A percentile compares a stretch with the other conserved stretches of the same genome.
These are phyloP conservation scores for Ganoderma lingzhi DNA, from an alignment of 1,284 basidiomycete species.

Conservation along the genomic window DNA sequence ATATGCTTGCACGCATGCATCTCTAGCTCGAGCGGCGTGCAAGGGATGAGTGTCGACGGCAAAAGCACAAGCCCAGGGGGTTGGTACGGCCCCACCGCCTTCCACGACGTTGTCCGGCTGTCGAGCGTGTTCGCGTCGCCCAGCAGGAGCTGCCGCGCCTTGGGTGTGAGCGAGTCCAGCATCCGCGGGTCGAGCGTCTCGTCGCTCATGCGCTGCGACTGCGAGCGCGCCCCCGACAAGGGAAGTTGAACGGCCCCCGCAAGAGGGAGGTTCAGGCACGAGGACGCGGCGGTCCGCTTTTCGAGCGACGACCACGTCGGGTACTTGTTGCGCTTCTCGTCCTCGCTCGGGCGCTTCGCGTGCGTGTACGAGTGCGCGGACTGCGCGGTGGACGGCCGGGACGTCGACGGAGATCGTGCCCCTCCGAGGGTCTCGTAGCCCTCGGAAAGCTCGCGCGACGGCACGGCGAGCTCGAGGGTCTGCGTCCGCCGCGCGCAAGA, in stretches of 20 bases:
- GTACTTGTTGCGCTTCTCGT: constrained; percentile 41
- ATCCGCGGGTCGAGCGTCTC: constrained; percentile 15
- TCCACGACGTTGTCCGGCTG: constrained; percentile 19
- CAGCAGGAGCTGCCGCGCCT: constrained; percentile 35
- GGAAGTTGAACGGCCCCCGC: not conserved
- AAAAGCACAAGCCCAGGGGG: constrained; percentile 50
- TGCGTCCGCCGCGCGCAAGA: constrained; percentile 39
- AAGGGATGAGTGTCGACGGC: constrained; percentile 63
- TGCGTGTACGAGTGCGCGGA: constrained; percentile 6
- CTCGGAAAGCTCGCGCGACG: constrained; percentile 49
- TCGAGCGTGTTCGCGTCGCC: constrained; percentile 23
- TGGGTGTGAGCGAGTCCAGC: constrained; percentile 25
- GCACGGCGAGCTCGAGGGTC: constrained; percentile 62
- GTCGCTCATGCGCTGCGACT: constrained; percentile 20
- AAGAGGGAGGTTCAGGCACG: not conserved
- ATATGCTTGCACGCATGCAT: constrained; percentile 73
- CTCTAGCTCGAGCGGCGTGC: constrained; percentile 66
- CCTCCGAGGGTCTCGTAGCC: not conserved
- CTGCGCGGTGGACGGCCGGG: not conserved
- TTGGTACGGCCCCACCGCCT: constrained; percentile 37
- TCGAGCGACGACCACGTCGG: constrained; percentile 36
- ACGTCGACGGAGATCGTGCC: not conserved
- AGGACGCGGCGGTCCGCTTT: constrained; percentile 13
- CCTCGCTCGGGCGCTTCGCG: constrained; percentile 28
- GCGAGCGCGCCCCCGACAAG: not conserved